A percentile compares a stretch with the other conserved stretches of the same genome.
Evolutionary conservation across 2,329 filamentous ascomycete genomes (phyloP).

Genomic region (Colletotrichum shisoi): DNA sequence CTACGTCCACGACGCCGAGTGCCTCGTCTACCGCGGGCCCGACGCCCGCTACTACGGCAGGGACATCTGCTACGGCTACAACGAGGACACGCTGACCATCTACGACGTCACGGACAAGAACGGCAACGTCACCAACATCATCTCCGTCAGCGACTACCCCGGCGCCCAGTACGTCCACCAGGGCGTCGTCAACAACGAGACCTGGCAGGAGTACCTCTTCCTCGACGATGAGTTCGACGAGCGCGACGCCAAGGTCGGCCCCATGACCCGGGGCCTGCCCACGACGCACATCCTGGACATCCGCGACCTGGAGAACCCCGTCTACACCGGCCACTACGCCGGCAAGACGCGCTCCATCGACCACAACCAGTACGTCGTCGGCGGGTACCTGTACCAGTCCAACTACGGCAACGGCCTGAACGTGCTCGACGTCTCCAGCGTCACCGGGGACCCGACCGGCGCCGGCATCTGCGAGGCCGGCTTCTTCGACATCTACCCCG

Average conservation of each 20-base stretch:
- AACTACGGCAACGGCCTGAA: constrained; percentile 56
- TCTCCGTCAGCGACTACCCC: constrained; percentile 62
- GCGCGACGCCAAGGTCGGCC: constrained; percentile 50
- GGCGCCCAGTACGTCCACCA: constrained; percentile 64
- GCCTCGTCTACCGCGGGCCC: constrained; percentile 62
- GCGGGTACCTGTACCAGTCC: constrained; percentile 54
- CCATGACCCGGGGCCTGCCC: constrained; percentile 52
- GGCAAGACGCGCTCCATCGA: constrained; percentile 46
- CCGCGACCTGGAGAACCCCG: constrained; percentile 51
- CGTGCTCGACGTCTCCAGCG: constrained; percentile 46
- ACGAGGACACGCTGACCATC: constrained; percentile 60
- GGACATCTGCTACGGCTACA: constrained; percentile 65
- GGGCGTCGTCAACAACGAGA: constrained; percentile 58
- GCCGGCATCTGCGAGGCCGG: constrained; percentile 53
- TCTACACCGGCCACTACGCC: constrained; percentile 53
- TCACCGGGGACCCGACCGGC: constrained; percentile 49
- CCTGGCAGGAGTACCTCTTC: constrained; percentile 54
- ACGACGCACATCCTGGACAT: constrained; percentile 60
- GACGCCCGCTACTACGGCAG: constrained; percentile 55
- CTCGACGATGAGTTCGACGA: constrained; percentile 62
- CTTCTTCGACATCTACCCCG: constrained; percentile 58
- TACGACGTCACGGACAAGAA: constrained; percentile 62
- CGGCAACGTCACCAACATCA: constrained; percentile 50
- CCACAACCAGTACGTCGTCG: constrained; percentile 55
- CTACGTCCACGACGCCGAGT: constrained; percentile 70